Evolutionary conservation across 163 green algal genomes (phyloP), one percentile per base, ranked within the genome.

Genomic region (Chloromonas sp.): DNA sequence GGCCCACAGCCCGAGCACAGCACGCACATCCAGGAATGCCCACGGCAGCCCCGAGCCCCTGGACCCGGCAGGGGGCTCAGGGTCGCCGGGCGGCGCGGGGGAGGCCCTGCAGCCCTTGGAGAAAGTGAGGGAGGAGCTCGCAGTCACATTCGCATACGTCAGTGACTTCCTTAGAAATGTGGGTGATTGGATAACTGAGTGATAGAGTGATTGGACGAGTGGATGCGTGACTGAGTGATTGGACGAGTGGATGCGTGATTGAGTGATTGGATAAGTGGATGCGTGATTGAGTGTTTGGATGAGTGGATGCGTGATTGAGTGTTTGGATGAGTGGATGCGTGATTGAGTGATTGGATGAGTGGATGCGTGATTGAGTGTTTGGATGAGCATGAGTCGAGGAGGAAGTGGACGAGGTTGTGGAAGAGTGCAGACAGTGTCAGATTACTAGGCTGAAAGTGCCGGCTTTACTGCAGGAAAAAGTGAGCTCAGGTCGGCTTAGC

Each of bases 131-230:
- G 88, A 91, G 83, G 90, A 93, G 85, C 87, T 93, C 14, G 85
- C 78, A n/a, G 79, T 85, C 61, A 91, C 89, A 0, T 83, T 90
- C 13, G 82, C 79, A 8, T 92, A 86, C 79, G 82, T 93, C 1
- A 88, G 81, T 70, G 88, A 91, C 60, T 93, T 93, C 84, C 66
- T 93, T 82, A 79, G 86, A 2, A 88, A 90, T 81, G 88, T 91
- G 59, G 36, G 85, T 14, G 14, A 2, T 2, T 11, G 8, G 11
- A 11, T 8, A n/a, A 8, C 5, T 8, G 66, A 11, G 8, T n/a
- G 66, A 11, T 11, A 8, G 5, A 76, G 66, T 11, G 66, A 8
- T 11, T 76, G 8, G 66, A 11, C 66, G 11, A 8, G 66, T 76
- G 66, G 5, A 76, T 36, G 36, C 36, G 36, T 36, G 36, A 36